A percentile compares a stretch with the other conserved stretches of the same genome.
Evolutionary conservation across 192 early-diverging fungal species (phyloP).

Genomic region (Coemansia sp.): DNA sequence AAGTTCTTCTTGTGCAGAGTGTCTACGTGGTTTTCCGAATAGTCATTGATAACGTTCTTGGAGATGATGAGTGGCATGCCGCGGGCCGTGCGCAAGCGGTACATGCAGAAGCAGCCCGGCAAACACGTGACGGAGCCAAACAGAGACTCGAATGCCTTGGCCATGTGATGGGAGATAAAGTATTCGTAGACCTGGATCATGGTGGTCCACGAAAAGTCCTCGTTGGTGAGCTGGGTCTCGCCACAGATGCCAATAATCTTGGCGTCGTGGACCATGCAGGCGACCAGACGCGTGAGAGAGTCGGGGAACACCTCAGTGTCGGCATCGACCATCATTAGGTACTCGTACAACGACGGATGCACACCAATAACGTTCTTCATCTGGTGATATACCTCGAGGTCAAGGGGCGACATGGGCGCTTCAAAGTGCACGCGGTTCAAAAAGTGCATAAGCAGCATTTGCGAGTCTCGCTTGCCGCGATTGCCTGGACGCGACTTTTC

Average conservation of each 20-base stretch:
- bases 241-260: constrained; percentile 89
- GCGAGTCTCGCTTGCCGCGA: constrained; percentile 97
- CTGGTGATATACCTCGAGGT: constrained; percentile 94
- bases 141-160: constrained; percentile 83
- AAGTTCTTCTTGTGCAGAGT: constrained; percentile 98
- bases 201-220: constrained; percentile 58
- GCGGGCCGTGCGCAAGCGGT: constrained; percentile 69
- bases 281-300: constrained; percentile 84
- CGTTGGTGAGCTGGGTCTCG: constrained; percentile 56
- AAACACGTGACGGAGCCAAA: constrained; percentile 82
- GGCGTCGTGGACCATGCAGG: constrained; percentile 76
- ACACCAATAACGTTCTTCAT: constrained; percentile 97
- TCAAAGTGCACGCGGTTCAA: constrained; percentile 91
- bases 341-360: constrained; percentile 74
- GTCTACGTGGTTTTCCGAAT: constrained; percentile 88
- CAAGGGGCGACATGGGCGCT: constrained; percentile 85
- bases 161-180: constrained; percentile 87
- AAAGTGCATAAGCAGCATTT: constrained; percentile 91
- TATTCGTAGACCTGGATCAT: constrained; percentile 98
- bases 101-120: constrained; percentile 87
- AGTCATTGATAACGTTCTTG: constrained; percentile 77
- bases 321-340: constrained; percentile 77
- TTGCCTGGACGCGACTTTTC: constrained; percentile 90
- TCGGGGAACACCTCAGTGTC: constrained; percentile 82
- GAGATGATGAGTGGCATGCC: constrained; percentile 78